Base-by-base conservation (phyloP, 108 stramenopile species). In the Discostella pseudostelligera region DNA sequence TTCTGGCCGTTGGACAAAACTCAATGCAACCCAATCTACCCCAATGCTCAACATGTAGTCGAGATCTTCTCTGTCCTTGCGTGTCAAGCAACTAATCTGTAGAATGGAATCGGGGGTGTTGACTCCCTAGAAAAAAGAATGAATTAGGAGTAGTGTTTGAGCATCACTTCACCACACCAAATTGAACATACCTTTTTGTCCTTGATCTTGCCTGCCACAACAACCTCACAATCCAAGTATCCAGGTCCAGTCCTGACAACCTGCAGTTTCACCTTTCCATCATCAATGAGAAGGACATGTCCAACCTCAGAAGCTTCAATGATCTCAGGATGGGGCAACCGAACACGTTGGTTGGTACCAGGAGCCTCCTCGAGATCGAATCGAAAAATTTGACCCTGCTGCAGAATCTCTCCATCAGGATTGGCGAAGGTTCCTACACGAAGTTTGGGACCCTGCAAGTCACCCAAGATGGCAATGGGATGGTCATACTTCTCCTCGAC, bases 1-100 rank as follows among this genome's bases (percentile, higher is more conserved):
- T 40, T 79, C 80, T 8, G 95, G 89, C 32, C 82, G 73, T 65
- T 97, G 97, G 9, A 98, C 96, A 79, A 98, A 98, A 22, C 92
- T 94, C 7, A 97, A 81, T 24, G 97, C 97, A 47, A 98, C 83
- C 95, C 95, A 96, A 72, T 98, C 97, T 17, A 98, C 95, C 46
- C 92, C 94, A 51, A 95, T 88, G 44, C 71, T 59, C 14, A 98
- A 69, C 80, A 88, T 92, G 78, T 92, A 93, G 13, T 84, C 85
- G 42, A 97, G 81, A 67, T 97, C 95, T 36, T 78, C 80, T 26
- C 95, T 74, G 79, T 96, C 96, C 81, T 96, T 96, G 25, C 89
- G 81, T 14, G 96, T 96, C 51, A 97, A 65, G 39, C 92, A 85
- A 69, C 89, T 90, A 51, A 98, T 98, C 17, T 95, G 89, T 10